Conservation (phyloP, 331 rosid species). For the Rosa hybrid region DNA sequence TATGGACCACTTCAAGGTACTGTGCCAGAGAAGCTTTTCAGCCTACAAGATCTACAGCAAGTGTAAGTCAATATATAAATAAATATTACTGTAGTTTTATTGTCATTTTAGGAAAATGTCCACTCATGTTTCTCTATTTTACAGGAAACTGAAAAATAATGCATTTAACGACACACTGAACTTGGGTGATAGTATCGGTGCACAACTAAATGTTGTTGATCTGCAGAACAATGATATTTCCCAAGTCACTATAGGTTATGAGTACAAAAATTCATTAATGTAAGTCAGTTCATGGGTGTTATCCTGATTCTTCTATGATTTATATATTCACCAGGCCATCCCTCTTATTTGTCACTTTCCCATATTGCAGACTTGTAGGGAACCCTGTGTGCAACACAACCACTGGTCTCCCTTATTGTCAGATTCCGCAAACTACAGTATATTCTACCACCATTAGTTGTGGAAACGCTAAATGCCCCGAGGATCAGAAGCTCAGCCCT, state of each 20-base stretch:
- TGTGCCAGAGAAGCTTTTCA: constrained; percentile 66
- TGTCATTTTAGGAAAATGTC: background rate
- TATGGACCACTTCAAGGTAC: constrained; percentile 68
- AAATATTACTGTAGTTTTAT: background rate
- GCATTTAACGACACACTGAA: constrained; percentile 53
- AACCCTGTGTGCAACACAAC: constrained; percentile 68
- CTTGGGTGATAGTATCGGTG: constrained; percentile 67
- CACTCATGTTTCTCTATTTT: background rate
- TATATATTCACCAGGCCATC: background rate
- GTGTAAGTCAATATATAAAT: constrained; percentile 55
- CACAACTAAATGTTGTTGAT: constrained; percentile 74
- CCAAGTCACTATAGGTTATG: constrained; percentile 35
- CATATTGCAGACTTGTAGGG: constrained; percentile 68
- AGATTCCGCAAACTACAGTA: constrained; percentile 43
- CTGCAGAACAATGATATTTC: constrained; percentile 71
- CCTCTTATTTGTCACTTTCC: constrained; percentile 21
- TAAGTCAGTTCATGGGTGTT: constrained; percentile 37
- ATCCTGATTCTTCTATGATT: constrained; percentile 5
- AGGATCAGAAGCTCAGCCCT: constrained; percentile 71
- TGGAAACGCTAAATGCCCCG: constrained; percentile 51
- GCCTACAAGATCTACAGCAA: constrained; percentile 78
- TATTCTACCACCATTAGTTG: constrained; percentile 79
- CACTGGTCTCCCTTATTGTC: constrained; percentile 53
- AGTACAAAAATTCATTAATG: constrained; percentile 64
- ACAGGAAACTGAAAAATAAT: constrained; percentile 79